phyloP scores from a whole-genome alignment of 805 yeast genomes.

The Myxozyma udenii region DNA sequence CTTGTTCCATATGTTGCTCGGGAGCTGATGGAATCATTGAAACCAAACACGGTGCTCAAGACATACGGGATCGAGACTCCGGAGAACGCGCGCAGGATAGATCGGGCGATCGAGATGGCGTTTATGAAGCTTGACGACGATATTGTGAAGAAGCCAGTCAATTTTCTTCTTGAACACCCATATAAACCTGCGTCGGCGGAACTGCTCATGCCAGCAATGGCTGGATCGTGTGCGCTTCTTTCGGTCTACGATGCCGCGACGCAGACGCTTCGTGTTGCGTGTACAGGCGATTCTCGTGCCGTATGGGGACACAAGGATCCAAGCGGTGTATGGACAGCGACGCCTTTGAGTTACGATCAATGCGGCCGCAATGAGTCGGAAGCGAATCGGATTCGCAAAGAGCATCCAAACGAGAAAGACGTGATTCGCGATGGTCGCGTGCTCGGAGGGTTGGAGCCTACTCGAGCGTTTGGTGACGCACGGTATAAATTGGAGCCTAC shows the following conservation, averaged over 20 bases:
- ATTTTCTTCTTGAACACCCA: slow-evolving; percentile 64
- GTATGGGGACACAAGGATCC: slow-evolving; percentile 63
- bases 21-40: slow-evolving; percentile 60
- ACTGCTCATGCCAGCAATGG: slow-evolving; percentile 82
- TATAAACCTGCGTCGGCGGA: slow-evolving; percentile 63
- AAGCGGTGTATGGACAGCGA: slow-evolving; percentile 74
- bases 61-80: slow-evolving; percentile 41
- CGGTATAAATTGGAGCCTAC: slow-evolving; percentile 79
- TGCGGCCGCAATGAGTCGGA: slow-evolving; percentile 90
- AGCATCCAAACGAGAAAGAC: slow-evolving; percentile 83
- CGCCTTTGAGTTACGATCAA: slow-evolving; percentile 83
- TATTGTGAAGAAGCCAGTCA: slow-evolving; percentile 72
- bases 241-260: slow-evolving; percentile 80
- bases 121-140: slow-evolving; percentile 82
- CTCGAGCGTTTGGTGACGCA: slow-evolving; percentile 96
- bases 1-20: slow-evolving; percentile 72
- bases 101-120: slow-evolving; percentile 75
- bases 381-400: slow-evolving; percentile 73
- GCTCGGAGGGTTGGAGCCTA: slow-evolving; percentile 89
- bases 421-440: slow-evolving; percentile 85
- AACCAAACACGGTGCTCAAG: slow-evolving; percentile 38
- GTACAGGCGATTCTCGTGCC: slow-evolving; percentile 94
- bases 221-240: slow-evolving; percentile 91
- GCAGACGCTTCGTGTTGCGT: slow-evolving; percentile 77
- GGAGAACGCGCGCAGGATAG: slow-evolving; percentile 50